A percentile compares a stretch with the other conserved stretches of the same genome.
Conservation (phyloP, 78 protist genomes). For the Bodo saltans region DNA sequence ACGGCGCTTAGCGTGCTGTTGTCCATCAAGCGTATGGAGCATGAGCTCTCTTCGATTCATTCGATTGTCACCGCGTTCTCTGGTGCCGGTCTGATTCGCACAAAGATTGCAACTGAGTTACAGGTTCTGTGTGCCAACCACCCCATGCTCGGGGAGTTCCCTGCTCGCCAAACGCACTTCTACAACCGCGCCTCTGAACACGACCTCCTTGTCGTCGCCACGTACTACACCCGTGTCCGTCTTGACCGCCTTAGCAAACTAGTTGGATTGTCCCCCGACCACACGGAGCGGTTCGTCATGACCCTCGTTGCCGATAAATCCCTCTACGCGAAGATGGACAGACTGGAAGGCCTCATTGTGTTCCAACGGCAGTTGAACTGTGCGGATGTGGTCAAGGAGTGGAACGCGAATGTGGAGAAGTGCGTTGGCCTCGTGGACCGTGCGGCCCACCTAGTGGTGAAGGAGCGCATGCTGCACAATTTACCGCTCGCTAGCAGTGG, state of each 20-base stretch:
- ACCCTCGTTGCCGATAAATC: conserved; percentile 11
- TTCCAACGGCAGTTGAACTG: background rate
- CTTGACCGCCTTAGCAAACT: conserved; percentile 4
- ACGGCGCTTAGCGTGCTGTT: background rate
- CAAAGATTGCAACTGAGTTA: background rate
- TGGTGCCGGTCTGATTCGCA: background rate
- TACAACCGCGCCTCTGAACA: conserved; percentile 12
- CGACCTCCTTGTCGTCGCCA: conserved; percentile 11
- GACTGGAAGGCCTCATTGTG: conserved; percentile 15
- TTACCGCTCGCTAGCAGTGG: too few species aligned
- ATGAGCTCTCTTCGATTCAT: background rate
- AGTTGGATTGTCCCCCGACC: background rate
- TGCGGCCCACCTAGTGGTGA: conserved; percentile 13
- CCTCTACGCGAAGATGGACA: conserved; percentile 21
- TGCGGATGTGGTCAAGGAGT: background rate
- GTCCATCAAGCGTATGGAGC: background rate
- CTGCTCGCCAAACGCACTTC: background rate
- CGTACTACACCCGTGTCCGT: conserved; percentile 3
- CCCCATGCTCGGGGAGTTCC: background rate
- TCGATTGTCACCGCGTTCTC: background rate
- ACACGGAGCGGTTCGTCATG: conserved; percentile 13
- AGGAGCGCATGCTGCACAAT: conserved; percentile 32
- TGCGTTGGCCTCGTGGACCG: background rate
- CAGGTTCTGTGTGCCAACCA: background rate
- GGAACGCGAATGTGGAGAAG: background rate